phyloP scores from a whole-genome alignment of 2,329 filamentous ascomycete species.

The Colletotrichum lentis region DNA sequence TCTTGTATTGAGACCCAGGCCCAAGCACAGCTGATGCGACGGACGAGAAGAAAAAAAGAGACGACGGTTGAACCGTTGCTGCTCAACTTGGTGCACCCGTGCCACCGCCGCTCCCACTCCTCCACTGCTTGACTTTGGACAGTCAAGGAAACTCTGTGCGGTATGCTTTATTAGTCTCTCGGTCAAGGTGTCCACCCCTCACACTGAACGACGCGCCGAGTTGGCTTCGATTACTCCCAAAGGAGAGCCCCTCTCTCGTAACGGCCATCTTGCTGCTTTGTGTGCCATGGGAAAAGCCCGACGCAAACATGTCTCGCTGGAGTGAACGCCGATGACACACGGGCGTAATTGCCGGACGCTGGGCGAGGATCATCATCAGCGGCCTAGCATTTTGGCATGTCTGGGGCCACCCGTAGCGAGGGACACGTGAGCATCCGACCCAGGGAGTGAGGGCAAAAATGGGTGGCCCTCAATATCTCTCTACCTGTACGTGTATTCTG shows the following conservation, averaged over 20 bases:
- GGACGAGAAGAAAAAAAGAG: neutral
- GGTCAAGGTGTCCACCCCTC: neutral
- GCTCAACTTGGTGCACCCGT: neutral
- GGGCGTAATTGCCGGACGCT: conserved; percentile 5
- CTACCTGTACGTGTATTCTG: too few relatives aligned
- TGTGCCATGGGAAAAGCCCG: neutral
- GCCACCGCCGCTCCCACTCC: neutral
- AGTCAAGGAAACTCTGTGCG: conserved; percentile 21
- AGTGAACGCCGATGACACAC: neutral
- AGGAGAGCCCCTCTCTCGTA: neutral
- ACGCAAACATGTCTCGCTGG: conserved; percentile 20
- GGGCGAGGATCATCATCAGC: conserved; percentile 20
- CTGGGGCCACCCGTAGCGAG: conserved; percentile 15
- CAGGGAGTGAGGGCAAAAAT: conserved; percentile 21
- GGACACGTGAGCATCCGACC: conserved; percentile 23
- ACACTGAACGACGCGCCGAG: conserved; percentile 26
- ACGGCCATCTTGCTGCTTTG: conserved; percentile 10
- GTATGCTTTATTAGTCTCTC: conserved; percentile 6
- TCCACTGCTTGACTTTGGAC: neutral
- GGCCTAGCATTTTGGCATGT: conserved; percentile 2
- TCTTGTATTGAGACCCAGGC: neutral
- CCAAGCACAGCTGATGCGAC: conserved; percentile 9
- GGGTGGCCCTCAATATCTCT: conserved; percentile 33
- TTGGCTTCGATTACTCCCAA: neutral
- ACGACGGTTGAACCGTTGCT: conserved; percentile 24